Percentiles rank a stretch among this genome's conserved stretches.
Conservation (phyloP, 768 basidiomycete genomes). For the Leccinum disarticulatum region DNA sequence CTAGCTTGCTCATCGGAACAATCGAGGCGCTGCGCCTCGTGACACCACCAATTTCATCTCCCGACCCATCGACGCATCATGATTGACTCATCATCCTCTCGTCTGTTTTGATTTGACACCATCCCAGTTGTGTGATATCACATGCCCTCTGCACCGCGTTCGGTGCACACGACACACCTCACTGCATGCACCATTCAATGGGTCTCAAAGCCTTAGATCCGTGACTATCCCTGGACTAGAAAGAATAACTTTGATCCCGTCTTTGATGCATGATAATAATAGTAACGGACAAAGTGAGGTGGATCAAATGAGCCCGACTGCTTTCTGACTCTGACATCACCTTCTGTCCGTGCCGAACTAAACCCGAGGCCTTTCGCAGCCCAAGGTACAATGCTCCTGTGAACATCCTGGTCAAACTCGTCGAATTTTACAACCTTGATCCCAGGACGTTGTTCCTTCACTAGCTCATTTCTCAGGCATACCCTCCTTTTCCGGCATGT, state of each 20-base stretch:
- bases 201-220: conserved; percentile 5
- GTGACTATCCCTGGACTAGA: not conserved
- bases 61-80: conserved; percentile 23
- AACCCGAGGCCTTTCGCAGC: conserved; percentile 24
- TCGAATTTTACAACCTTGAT: conserved; percentile 9
- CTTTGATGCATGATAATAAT: not conserved
- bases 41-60: conserved; percentile 28
- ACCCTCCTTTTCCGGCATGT: conserved; percentile 13
- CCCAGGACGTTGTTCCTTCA: conserved; percentile 4
- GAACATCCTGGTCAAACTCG: conserved; percentile 2
- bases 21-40: conserved; percentile 22
- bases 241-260: conserved; percentile 7
- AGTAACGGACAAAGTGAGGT: not conserved
- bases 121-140: conserved; percentile 20
- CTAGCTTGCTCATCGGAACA: conserved; percentile 5
- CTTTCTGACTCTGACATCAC: conserved; percentile 22
- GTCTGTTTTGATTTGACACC: conserved; percentile 21
- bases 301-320: conserved; percentile 8
- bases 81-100: conserved; percentile 11
- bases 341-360: conserved; percentile 12
- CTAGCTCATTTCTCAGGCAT: conserved; percentile 26
- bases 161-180: not conserved
- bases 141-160: conserved; percentile 21
- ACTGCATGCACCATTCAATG: conserved; percentile 3
- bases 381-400: conserved; percentile 17